Evolutionary conservation across 2,329 filamentous ascomycete species (phyloP), one percentile per base, ranked within the genome.

Genomic region (Alternaria longipes): DNA sequence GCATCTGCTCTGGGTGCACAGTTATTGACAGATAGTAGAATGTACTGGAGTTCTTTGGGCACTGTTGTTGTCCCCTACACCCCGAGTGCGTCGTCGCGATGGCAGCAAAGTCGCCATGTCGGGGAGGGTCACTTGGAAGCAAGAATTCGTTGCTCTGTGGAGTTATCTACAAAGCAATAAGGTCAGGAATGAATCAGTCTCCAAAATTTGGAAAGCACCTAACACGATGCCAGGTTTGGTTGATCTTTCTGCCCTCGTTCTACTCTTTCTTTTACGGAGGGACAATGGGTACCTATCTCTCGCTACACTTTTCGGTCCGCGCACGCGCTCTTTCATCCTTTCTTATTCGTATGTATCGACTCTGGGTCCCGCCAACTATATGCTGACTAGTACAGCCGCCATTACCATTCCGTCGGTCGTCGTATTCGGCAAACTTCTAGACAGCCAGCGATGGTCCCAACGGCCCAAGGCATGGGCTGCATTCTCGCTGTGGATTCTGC

Each of bases 251-350:
- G 7, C 60, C 60, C 8, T 22, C 57, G 1, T 63, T 63, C 24
- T 63, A 63, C 18, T 60, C 60, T 8, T 63, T 60, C 44, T 63
- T 63, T n/a, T 60, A 60, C 24, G 60, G 60, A 32, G 60, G 60
- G 8, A 60, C 57, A 4, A 60, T 63, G 53, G 57, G 60, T 16
- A 63, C 60, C 26, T 63, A 60, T 22, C 57, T 63, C 12, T 63
- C 60, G 26, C 46, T 63, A 24, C 60, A 63, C 53, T 63, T 63
- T 20, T 63, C 60, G 14, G 60, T 63, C 14, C 57, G 60, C 24
- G 60, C 60, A 9, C 60, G 60, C 30, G 60, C 60, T 11, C 53
- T 63, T 1, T 63, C 60, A 5, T 63, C 60, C 26, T 41, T 63
- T 14, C 22, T 63, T 11, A 42, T 60, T 32, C 60, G 60, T 63